phyloP scores from a whole-genome alignment of 2,329 filamentous ascomycete species.

The Monilinia vaccinii-corymbosi region DNA sequence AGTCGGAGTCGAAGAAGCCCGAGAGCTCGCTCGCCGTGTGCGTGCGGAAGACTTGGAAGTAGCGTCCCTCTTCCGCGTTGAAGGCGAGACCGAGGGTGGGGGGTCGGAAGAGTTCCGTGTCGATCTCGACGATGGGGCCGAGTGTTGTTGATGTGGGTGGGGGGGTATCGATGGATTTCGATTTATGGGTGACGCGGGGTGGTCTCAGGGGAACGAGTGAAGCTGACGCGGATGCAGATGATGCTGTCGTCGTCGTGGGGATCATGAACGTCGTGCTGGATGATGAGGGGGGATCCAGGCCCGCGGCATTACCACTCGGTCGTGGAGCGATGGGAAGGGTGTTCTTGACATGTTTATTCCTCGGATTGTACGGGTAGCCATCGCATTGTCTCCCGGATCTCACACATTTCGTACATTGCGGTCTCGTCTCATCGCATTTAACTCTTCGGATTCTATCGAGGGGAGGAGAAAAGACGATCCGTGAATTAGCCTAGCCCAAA shows the following conservation, averaged over 20 bases:
- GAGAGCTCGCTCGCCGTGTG: slow-evolving; percentile 55
- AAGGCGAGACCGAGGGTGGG: slow-evolving; percentile 30
- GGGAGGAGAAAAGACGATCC: background rate
- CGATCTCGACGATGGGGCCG: background rate
- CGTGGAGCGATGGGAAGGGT: slow-evolving; percentile 22
- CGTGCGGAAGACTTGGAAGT: slow-evolving; percentile 53
- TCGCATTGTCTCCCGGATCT: slow-evolving; percentile 49
- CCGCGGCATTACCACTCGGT: slow-evolving; percentile 9
- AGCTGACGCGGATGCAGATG: background rate
- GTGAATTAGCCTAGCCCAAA: slow-evolving; percentile 9
- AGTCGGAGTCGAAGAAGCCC: slow-evolving; percentile 56
- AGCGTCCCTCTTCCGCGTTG: slow-evolving; percentile 43
- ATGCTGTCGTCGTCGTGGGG: background rate
- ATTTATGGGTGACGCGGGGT: background rate
- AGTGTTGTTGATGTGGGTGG: background rate
- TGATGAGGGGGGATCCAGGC: no score
- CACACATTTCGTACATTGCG: slow-evolving; percentile 50
- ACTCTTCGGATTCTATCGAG: slow-evolving; percentile 46
- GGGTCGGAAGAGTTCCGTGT: background rate
- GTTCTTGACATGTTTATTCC: slow-evolving; percentile 12
- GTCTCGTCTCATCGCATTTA: slow-evolving; percentile 57
- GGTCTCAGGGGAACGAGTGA: background rate
- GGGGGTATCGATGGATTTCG: slow-evolving; percentile 3
- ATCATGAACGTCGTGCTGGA: slow-evolving; percentile 9
- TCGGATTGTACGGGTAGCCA: slow-evolving; percentile 41